These are phyloP conservation scores for Syncephalis plumigaleata DNA, from an alignment of 371 early-diverging fungal genomes.

Conservation along the genomic window DNA sequence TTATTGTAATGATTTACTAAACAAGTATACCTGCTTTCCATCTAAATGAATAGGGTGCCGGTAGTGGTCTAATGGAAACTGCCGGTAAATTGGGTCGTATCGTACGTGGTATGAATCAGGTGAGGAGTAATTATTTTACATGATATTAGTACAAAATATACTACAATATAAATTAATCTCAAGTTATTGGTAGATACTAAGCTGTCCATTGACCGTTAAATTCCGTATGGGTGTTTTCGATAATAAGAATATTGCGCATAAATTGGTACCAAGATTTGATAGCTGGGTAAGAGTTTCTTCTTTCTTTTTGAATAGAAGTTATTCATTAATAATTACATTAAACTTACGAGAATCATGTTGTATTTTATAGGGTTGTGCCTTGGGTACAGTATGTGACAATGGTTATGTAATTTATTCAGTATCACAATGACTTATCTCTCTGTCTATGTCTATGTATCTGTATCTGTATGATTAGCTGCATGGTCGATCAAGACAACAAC, in stretches of 20 bases:
- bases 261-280: conserved; percentile 46
- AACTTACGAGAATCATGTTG: background rate
- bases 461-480: conserved; percentile 47
- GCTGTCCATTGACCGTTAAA: conserved; percentile 81
- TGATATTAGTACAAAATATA: background rate
- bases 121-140: background rate
- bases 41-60: conserved; percentile 40
- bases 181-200: conserved; percentile 17
- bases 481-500: conserved; percentile 82
- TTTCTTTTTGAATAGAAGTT: background rate
- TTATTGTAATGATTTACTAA: background rate
- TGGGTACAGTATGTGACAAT: conserved; percentile 20
- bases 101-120: conserved; percentile 47
- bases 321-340: background rate
- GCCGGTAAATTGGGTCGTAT: conserved; percentile 52
- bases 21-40: background rate
- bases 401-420: background rate
- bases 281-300: conserved; percentile 37
- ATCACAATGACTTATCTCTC: conserved; percentile 3
- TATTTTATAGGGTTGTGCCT: conserved; percentile 15
- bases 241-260: conserved; percentile 45
- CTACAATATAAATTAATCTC: background rate
- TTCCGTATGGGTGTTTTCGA: conserved; percentile 67
- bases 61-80: conserved; percentile 60
- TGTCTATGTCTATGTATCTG: too few species aligned